Percentiles rank a stretch among this genome's conserved stretches.
Conservation (phyloP, 805 yeast species). For the Candida qinlingensis region DNA sequence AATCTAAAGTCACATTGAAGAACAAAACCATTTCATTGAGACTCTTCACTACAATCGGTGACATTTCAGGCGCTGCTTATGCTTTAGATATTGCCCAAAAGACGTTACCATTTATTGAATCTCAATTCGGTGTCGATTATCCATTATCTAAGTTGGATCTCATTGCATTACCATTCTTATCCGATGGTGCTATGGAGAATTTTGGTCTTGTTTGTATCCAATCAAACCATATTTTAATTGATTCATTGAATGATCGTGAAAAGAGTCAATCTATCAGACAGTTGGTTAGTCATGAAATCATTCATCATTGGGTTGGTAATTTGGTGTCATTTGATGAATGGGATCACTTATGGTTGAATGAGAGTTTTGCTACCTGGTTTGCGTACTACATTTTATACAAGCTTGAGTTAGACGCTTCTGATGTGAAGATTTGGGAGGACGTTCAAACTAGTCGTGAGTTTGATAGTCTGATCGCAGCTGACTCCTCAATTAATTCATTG, state of each 20-base stretch:
- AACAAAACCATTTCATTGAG: constrained; percentile 39
- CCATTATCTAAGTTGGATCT: constrained; percentile 66
- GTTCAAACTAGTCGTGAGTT: constrained; percentile 24
- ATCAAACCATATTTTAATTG: constrained; percentile 41
- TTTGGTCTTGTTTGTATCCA: constrained; percentile 64
- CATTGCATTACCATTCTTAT: constrained; percentile 61
- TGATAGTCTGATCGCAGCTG: constrained; percentile 33
- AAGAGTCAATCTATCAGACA: constrained; percentile 39
- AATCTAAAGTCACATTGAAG: constrained; percentile 27
- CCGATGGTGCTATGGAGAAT: constrained; percentile 80
- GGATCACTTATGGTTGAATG: constrained; percentile 70
- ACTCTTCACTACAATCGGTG: constrained; percentile 52
- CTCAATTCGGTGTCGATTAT: constrained; percentile 38
- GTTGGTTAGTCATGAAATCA: constrained; percentile 63
- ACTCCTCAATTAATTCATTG: constrained; percentile 23
- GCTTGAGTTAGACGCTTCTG: constrained; percentile 21
- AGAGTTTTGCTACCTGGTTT: constrained; percentile 71
- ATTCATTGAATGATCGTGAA: constrained; percentile 24
- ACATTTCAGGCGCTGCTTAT: constrained; percentile 39
- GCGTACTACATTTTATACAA: constrained; percentile 43
- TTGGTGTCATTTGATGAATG: constrained; percentile 61
- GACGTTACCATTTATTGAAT: constrained; percentile 43
- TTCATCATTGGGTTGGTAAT: constrained; percentile 81
- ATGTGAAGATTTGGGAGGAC: constrained; percentile 28
- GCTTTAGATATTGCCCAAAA: constrained; percentile 44